phyloP scores from a whole-genome alignment of 2,329 filamentous ascomycete species.

The Exophiala oligosperma region DNA sequence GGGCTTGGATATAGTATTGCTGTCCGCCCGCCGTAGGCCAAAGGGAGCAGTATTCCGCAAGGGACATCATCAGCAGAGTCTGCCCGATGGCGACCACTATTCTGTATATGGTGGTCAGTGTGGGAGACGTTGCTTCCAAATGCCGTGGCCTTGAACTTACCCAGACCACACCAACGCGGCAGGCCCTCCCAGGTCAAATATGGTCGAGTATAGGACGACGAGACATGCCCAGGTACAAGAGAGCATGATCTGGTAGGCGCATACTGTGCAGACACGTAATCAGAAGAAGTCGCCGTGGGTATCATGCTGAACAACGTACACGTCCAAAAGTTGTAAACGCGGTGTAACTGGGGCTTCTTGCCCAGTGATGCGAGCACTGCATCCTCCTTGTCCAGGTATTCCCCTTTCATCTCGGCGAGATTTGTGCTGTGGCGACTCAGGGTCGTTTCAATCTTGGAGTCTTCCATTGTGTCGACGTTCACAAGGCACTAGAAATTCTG shows the following conservation, averaged over 20 bases:
- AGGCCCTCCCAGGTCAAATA: conserved; percentile 24
- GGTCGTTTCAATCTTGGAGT: too few species aligned
- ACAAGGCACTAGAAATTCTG: too few species aligned
- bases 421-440: too few species aligned
- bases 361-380: conserved; percentile 3
- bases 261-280: conserved; percentile 6
- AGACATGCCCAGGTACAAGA: conserved; percentile 25
- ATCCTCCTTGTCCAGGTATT: too few species aligned
- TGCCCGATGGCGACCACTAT: conserved; percentile 19
- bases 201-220: conserved; percentile 24
- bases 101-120: too few species aligned
- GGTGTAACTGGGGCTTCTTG: conserved; percentile 24
- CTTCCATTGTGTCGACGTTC: too few species aligned
- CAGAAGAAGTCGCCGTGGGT: background rate
- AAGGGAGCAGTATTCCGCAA: conserved; percentile 21
- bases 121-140: conserved; percentile 2
- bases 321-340: conserved; percentile 26
- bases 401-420: too few species aligned
- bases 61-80: conserved; percentile 22
- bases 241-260: conserved; percentile 25
- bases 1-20: conserved; percentile 24
- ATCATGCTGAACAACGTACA: background rate
- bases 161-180: too few species aligned
- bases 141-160: too few species aligned
- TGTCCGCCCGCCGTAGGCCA: conserved; percentile 27